A percentile compares a stretch with the other conserved stretches of the same genome.
Conservation (phyloP, 495 filamentous ascomycete species). For the Tuber melanosporum region DNA sequence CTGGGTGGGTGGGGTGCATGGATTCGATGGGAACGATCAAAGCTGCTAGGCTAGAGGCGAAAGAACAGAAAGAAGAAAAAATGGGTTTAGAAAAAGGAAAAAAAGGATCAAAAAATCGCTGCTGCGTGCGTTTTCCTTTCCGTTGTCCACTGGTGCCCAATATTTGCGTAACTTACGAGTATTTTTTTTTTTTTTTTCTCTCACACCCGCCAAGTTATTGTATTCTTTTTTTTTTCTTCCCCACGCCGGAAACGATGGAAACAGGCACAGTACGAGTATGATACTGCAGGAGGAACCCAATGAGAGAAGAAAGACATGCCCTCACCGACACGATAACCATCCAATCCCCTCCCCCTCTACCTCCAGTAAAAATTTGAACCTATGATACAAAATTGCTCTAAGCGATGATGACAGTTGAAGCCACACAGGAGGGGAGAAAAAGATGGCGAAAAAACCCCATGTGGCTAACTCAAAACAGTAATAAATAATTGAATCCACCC, state of each 20-base stretch:
- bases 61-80: too few species aligned
- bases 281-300: slow-evolving; percentile 1
- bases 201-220: too few species aligned
- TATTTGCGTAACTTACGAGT: too few species aligned
- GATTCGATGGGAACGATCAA: too few species aligned
- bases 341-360: slow-evolving; percentile 1
- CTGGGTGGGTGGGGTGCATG: too few species aligned
- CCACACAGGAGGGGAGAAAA: neutral
- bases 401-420: too few species aligned
- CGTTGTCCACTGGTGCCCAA: too few species aligned
- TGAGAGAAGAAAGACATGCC: slow-evolving; percentile 7
- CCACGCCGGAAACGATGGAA: slow-evolving; percentile 22
- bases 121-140: too few species aligned
- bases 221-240: neutral
- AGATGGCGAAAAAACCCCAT: neutral
- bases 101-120: too few species aligned
- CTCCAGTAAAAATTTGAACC: slow-evolving; percentile 1
- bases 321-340: slow-evolving; percentile 1
- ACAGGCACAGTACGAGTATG: neutral
- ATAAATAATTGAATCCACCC: slow-evolving; percentile 4
- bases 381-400: neutral
- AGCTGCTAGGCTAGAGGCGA: too few species aligned
- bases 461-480: neutral
- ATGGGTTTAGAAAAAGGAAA: too few species aligned
- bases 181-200: neutral